These are phyloP conservation scores for Aureobasidium subglaciale DNA, from an alignment of 2,329 filamentous ascomycete species.

Conservation along the genomic window DNA sequence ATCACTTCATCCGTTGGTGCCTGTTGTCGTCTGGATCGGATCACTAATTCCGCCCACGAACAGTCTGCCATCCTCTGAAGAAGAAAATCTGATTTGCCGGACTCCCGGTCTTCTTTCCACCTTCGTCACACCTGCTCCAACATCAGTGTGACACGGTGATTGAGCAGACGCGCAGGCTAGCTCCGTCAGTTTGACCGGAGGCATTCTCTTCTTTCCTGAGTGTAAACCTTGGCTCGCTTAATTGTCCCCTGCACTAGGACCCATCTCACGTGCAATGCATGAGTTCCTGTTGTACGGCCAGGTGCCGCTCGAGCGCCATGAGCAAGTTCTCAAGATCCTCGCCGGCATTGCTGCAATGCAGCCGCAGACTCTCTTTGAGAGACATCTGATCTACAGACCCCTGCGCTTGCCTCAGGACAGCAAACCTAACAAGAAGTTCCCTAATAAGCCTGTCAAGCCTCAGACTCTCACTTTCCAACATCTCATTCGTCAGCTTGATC, in stretches of 20 bases:
- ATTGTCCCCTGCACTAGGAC: background rate
- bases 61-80: background rate
- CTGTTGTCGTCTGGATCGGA: background rate
- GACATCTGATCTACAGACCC: slow-evolving; percentile 53
- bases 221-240: background rate
- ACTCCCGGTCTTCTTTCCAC: background rate
- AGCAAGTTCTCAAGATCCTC: slow-evolving; percentile 55
- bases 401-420: slow-evolving; percentile 33
- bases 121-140: background rate
- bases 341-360: slow-evolving; percentile 56
- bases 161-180: background rate
- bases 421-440: slow-evolving; percentile 31
- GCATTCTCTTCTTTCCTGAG: background rate
- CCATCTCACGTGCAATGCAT: slow-evolving; percentile 42
- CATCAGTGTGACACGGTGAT: background rate
- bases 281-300: slow-evolving; percentile 56
- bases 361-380: slow-evolving; percentile 47
- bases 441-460: slow-evolving; percentile 16
- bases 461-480: slow-evolving; percentile 14
- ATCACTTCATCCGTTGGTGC: slow-evolving; percentile 10
- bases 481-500: slow-evolving; percentile 24
- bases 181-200: background rate
- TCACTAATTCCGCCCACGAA: background rate
- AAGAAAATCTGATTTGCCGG: background rate
- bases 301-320: slow-evolving; percentile 49